These are phyloP conservation scores for Mucor sp. DNA, from an alignment of 371 early-diverging fungal genomes.

Conservation along the genomic window DNA sequence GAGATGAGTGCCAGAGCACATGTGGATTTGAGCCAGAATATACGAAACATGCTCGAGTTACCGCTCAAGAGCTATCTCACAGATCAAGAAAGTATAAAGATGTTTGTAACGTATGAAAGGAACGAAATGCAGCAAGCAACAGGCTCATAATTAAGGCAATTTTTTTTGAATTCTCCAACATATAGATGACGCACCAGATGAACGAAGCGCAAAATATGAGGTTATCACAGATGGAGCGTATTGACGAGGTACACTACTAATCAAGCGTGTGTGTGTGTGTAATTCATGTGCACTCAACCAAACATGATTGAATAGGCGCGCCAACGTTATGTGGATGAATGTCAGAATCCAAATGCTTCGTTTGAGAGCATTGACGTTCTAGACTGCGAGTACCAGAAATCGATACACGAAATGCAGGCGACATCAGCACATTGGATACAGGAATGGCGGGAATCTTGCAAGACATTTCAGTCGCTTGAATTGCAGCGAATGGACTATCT, in stretches of 20 bases:
- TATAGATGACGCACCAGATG: slow-evolving; percentile 16
- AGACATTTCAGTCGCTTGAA: slow-evolving; percentile 10
- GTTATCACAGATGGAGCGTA: neutral
- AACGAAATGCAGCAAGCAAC: neutral
- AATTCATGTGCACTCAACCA: neutral
- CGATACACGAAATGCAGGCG: neutral
- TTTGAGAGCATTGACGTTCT: neutral
- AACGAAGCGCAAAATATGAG: slow-evolving; percentile 6
- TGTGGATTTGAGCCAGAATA: slow-evolving; percentile 18
- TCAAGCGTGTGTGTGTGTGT: no score
- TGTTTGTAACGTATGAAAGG: slow-evolving; percentile 8
- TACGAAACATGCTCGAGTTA: slow-evolving; percentile 7
- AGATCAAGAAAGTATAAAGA: slow-evolving; percentile 4
- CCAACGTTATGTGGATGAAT: slow-evolving; percentile 7
- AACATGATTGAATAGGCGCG: neutral
- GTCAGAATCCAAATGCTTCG: neutral
- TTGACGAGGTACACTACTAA: slow-evolving; percentile 12
- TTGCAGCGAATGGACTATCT: slow-evolving; percentile 5
- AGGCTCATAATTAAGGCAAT: neutral
- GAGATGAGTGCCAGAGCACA: slow-evolving; percentile 21
- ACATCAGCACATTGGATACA: slow-evolving; percentile 8
- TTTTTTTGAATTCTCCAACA: neutral
- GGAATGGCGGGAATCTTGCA: slow-evolving; percentile 13
- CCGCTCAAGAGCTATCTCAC: neutral
- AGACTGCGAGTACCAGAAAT: slow-evolving; percentile 9